Percentiles rank a stretch among this genome's conserved stretches.
Conservation (phyloP, 306 rosid species). For the Cicer pinnatifidum region DNA sequence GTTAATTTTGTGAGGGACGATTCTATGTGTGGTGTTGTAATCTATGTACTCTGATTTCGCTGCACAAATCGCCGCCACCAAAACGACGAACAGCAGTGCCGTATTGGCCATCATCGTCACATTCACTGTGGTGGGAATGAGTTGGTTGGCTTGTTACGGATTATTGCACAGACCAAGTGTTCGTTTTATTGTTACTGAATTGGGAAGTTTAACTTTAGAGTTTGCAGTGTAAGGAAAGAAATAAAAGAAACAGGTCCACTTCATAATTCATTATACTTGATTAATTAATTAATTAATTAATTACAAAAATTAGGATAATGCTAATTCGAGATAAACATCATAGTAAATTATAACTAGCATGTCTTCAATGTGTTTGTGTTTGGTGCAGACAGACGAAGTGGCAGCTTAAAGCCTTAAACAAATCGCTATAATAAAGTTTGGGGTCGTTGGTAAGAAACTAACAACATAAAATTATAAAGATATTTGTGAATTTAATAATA, state of each 20-base stretch:
- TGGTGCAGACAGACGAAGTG: no score
- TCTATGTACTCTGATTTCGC: constrained; percentile 64
- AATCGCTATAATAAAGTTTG: no score
- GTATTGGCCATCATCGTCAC: constrained; percentile 41
- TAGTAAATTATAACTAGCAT: no score
- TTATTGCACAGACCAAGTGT: not conserved
- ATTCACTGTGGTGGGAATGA: not conserved
- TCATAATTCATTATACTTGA: not conserved
- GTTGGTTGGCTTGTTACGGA: not conserved
- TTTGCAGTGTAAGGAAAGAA: constrained; percentile 40
- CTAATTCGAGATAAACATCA: not conserved
- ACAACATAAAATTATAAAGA: no score
- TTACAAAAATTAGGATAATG: not conserved
- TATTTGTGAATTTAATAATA: no score
- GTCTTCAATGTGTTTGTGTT: no score
- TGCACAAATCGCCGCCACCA: constrained; percentile 37
- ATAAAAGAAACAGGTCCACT: not conserved
- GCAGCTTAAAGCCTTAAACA: no score
- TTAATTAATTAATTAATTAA: not conserved
- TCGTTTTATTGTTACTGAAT: not conserved
- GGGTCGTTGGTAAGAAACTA: no score
- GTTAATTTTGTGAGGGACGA: constrained; percentile 58
- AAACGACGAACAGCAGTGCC: constrained; percentile 40
- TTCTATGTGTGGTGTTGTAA: constrained; percentile 63
- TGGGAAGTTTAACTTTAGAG: constrained; percentile 5